Conservation (phyloP, 2,329 filamentous ascomycete genomes). For the Orbilia javanica region DNA sequence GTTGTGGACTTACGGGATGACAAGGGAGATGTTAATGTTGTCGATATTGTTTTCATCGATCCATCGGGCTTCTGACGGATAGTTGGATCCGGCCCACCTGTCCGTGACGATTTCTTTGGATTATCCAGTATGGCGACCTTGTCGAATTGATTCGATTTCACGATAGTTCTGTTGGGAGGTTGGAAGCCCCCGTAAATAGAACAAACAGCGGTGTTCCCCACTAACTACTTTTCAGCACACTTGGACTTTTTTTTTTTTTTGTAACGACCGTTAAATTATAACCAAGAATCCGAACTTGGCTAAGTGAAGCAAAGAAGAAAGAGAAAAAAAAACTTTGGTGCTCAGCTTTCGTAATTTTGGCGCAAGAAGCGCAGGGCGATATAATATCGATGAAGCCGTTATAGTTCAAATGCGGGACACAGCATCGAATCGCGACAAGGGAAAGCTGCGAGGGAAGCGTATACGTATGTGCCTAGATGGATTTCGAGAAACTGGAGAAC, state of each 20-base stretch:
- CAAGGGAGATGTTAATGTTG: conserved; percentile 34
- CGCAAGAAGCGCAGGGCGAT: conserved; percentile 35
- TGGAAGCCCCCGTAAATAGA: conserved; percentile 1
- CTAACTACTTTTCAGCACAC: conserved; percentile 30
- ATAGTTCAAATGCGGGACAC: conserved; percentile 37
- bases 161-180: conserved; percentile 4
- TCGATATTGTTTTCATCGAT: conserved; percentile 56
- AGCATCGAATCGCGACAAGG: conserved; percentile 44
- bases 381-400: conserved; percentile 29
- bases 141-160: conserved; percentile 12
- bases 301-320: background rate
- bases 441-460: conserved; percentile 24
- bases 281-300: conserved; percentile 4
- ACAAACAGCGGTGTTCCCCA: conserved; percentile 11
- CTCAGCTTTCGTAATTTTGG: conserved; percentile 37
- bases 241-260: too few relatives aligned
- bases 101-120: conserved; percentile 55
- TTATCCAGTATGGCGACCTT: conserved; percentile 58
- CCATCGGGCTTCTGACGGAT: conserved; percentile 57
- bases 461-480: conserved; percentile 32
- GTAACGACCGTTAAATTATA: conserved; percentile 23
- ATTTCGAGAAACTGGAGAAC: conserved; percentile 47
- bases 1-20: conserved; percentile 52
- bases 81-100: conserved; percentile 54
- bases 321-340: conserved; percentile 7